Percentiles rank a stretch among this genome's conserved stretches.
phyloP scores from a whole-genome alignment of 2,329 filamentous ascomycete species.

The Diaporthe destruens region DNA sequence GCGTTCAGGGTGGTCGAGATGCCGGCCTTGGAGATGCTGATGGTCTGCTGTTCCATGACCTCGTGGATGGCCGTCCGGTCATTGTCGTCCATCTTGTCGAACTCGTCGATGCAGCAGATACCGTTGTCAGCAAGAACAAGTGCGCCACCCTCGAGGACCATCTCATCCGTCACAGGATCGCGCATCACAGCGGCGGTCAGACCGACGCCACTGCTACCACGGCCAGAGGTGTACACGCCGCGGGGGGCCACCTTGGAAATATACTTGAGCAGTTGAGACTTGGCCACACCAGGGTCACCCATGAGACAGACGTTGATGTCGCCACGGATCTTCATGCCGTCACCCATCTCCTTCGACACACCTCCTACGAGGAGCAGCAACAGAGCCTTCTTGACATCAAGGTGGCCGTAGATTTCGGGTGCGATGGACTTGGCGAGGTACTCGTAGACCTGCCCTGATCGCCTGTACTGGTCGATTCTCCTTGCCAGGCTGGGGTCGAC shows the following conservation, averaged over 20 bases:
- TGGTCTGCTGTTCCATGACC: conserved; percentile 91
- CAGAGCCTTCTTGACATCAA: conserved; percentile 98
- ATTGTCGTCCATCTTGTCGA: conserved; percentile 90
- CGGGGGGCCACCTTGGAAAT: conserved; percentile 98
- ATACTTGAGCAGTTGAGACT: conserved; percentile 98
- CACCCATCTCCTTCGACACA: conserved; percentile 95
- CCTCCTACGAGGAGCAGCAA: conserved; percentile 95
- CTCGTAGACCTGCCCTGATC: conserved; percentile 93
- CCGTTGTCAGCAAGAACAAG: conserved; percentile 85
- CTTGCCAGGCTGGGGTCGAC: conserved; percentile 84
- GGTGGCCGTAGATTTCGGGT: conserved; percentile 95
- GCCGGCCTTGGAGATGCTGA: conserved; percentile 83
- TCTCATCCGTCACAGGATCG: conserved; percentile 85
- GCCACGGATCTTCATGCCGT: conserved; percentile 98
- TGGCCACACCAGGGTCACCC: conserved; percentile 99
- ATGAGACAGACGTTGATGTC: conserved; percentile 99
- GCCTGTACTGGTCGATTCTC: conserved; percentile 86
- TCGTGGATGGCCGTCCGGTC: conserved; percentile 87
- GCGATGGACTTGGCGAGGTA: conserved; percentile 96
- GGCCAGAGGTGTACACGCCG: conserved; percentile 86
- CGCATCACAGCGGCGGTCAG: conserved; percentile 87
- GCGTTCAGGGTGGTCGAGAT: conserved; percentile 88
- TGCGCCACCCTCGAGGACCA: conserved; percentile 85
- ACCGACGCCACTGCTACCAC: conserved; percentile 85
- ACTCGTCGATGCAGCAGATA: conserved; percentile 89